Conservation (phyloP, 2,329 filamentous ascomycete genomes). For the Verticillium zaregamsianum region DNA sequence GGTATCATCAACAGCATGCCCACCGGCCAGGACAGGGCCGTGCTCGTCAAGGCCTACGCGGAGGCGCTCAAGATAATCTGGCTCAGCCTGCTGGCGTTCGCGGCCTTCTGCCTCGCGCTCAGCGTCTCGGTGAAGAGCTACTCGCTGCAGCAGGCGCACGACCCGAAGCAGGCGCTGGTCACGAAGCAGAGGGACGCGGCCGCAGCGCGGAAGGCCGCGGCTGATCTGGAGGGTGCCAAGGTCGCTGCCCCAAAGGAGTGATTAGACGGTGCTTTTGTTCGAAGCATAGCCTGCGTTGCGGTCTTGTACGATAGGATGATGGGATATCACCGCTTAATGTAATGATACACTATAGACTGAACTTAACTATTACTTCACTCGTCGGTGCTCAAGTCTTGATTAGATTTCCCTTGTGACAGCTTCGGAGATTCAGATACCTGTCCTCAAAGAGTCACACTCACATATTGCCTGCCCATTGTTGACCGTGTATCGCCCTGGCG, state of each 20-base stretch:
- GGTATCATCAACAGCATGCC: conserved; percentile 53
- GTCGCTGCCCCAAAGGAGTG: neutral
- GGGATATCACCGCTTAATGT: too few species aligned
- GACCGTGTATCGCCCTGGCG: too few species aligned
- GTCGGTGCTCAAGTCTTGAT: too few species aligned
- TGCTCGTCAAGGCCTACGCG: conserved; percentile 26
- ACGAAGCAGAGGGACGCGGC: neutral
- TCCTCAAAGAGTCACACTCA: too few species aligned
- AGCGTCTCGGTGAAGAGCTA: conserved; percentile 24
- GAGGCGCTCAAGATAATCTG: conserved; percentile 28
- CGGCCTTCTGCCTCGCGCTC: conserved; percentile 23
- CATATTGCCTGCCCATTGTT: too few species aligned
- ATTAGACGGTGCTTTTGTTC: neutral
- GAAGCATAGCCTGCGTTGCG: too few species aligned
- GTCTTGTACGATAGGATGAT: too few species aligned
- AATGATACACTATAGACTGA: too few species aligned
- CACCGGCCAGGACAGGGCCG: conserved; percentile 14
- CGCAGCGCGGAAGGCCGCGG: conserved; percentile 2
- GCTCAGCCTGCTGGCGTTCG: conserved; percentile 24
- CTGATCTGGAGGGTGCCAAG: neutral
- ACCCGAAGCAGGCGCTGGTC: conserved; percentile 20
- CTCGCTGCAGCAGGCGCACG: conserved; percentile 25
- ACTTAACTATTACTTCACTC: too few species aligned
- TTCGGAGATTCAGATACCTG: too few species aligned
- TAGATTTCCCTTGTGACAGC: too few species aligned